Conservation (phyloP, 2,329 filamentous ascomycete species). For the Daldinia eschscholtzii region DNA sequence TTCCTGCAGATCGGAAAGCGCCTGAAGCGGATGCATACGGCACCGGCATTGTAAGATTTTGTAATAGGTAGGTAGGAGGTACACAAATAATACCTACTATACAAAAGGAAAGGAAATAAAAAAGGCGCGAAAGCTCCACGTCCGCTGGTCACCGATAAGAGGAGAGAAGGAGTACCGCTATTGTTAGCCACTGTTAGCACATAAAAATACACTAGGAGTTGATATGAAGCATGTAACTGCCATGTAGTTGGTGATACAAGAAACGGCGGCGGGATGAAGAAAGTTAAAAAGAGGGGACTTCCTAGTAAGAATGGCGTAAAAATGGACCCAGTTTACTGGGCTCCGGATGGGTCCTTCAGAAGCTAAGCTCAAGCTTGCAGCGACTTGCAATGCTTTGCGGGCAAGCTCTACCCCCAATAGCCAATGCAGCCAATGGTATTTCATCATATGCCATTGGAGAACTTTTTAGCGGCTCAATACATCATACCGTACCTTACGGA, state of each 20-base stretch:
- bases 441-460: not conserved
- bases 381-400: not conserved
- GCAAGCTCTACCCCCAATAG: not conserved
- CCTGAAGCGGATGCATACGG: constrained; percentile 31
- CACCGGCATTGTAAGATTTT: not conserved
- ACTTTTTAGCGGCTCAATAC: constrained; percentile 36
- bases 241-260: constrained; percentile 32
- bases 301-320: constrained; percentile 27
- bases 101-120: not conserved
- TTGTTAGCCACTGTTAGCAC: too few species aligned
- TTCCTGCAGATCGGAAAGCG: constrained; percentile 43
- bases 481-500: constrained; percentile 31
- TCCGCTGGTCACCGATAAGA: constrained; percentile 44
- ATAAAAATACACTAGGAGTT: not conserved
- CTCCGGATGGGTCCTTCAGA: constrained; percentile 32
- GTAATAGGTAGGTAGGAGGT: not conserved
- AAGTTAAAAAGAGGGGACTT: constrained; percentile 32
- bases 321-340: constrained; percentile 31
- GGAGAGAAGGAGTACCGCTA: not conserved
- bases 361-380: constrained; percentile 21
- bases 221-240: not conserved
- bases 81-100: not conserved
- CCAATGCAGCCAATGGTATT: constrained; percentile 22
- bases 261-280: constrained; percentile 14
- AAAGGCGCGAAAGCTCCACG: constrained; percentile 9